Evolutionary conservation across 345 rosid species (phyloP).

Genomic region (Moringa oleifera): DNA sequence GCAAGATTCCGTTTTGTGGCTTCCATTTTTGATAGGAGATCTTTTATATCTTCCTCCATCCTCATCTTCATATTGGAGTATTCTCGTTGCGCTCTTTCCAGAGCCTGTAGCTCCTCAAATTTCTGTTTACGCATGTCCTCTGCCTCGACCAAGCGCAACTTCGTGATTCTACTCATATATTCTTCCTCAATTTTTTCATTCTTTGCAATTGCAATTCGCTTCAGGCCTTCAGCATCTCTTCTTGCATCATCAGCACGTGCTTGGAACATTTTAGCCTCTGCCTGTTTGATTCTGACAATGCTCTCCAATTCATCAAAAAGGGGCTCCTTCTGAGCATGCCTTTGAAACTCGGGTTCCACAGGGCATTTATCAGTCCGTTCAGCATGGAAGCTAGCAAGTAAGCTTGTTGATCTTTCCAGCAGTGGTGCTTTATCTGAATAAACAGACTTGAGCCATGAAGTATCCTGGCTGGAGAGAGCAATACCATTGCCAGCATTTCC

Average conservation of each 20-base stretch:
- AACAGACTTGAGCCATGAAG: slow-evolving; percentile 48
- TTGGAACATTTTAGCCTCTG: slow-evolving; percentile 91
- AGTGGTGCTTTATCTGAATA: slow-evolving; percentile 51
- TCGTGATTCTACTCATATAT: slow-evolving; percentile 45
- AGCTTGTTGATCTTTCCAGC: slow-evolving; percentile 48
- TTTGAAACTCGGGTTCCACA: slow-evolving; percentile 37
- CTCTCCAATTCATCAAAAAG: slow-evolving; percentile 83
- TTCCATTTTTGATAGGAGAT: slow-evolving; percentile 79
- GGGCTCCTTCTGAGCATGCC: slow-evolving; percentile 46
- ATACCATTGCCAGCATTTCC: slow-evolving; percentile 42
- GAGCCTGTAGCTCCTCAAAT: slow-evolving; percentile 60
- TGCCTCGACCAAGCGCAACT: slow-evolving; percentile 52
- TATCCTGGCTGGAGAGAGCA: slow-evolving; percentile 53
- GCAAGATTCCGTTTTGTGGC: slow-evolving; percentile 62
- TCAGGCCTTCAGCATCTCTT: slow-evolving; percentile 85
- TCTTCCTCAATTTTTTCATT: slow-evolving; percentile 78
- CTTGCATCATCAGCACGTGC: slow-evolving; percentile 85
- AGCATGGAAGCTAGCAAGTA: slow-evolving; percentile 38
- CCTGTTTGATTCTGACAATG: slow-evolving; percentile 77
- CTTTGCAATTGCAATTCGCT: slow-evolving; percentile 66
- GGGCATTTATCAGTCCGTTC: slow-evolving; percentile 46
- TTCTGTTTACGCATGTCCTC: slow-evolving; percentile 64
- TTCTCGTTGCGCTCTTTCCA: slow-evolving; percentile 73
- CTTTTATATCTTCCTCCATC: slow-evolving; percentile 91
- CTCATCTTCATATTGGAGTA: slow-evolving; percentile 75